Evolutionary conservation across 208 protist species (phyloP).

Genomic region (Leishmania arabica): DNA sequence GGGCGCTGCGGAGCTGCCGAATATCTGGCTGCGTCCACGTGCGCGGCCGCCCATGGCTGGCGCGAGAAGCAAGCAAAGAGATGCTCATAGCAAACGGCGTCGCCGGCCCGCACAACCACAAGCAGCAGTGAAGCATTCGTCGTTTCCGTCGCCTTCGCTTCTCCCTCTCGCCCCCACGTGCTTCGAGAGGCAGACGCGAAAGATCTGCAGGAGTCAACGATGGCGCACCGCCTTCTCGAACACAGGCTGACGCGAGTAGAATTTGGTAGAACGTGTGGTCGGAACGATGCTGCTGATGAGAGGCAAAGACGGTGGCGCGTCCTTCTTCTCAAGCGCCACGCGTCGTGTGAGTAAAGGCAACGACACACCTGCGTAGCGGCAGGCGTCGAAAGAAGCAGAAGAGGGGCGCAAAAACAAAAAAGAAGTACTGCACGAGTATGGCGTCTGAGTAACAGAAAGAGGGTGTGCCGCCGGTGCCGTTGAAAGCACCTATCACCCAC

Average conservation of each 20-base stretch:
- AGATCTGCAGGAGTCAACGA: neutral
- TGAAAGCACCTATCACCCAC: neutral
- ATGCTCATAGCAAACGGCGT: neutral
- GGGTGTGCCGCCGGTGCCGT: too few species aligned
- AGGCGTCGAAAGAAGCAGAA: neutral
- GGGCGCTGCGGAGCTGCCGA: slow-evolving; percentile 15
- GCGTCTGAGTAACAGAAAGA: neutral
- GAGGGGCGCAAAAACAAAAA: neutral
- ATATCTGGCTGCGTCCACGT: slow-evolving; percentile 28
- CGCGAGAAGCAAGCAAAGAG: neutral
- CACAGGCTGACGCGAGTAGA: neutral
- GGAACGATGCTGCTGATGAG: neutral
- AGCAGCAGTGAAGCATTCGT: slow-evolving; percentile 21
- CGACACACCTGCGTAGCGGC: neutral
- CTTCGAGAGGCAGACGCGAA: neutral
- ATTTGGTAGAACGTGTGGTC: neutral
- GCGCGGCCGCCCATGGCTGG: neutral
- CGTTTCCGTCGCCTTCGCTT: neutral
- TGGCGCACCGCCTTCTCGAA: neutral
- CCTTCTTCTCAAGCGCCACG: neutral
- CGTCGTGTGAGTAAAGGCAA: neutral
- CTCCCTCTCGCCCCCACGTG: neutral
- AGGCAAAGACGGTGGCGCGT: neutral
- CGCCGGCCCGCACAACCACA: slow-evolving; percentile 25
- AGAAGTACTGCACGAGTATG: neutral